These are phyloP conservation scores for Nannochloris sp. DNA, from an alignment of 139 green algal genomes.

Conservation along the genomic window DNA sequence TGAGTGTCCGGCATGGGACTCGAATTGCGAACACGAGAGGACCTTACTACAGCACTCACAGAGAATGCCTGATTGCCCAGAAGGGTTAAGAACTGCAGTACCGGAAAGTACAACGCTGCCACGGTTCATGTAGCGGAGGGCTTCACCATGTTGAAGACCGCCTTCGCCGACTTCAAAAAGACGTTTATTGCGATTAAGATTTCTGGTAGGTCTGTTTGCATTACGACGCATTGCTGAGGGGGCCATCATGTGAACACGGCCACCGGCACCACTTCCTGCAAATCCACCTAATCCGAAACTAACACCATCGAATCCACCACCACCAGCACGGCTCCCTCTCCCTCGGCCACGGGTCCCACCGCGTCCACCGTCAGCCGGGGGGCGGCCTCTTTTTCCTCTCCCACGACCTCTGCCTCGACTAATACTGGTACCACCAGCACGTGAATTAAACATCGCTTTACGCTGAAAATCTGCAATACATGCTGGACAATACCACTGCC, in stretches of 20 bases:
- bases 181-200: slow-evolving; percentile 8
- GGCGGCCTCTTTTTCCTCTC: not conserved
- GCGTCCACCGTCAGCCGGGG: not conserved
- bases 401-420: not conserved
- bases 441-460: too few species aligned
- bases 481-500: slow-evolving; percentile 34
- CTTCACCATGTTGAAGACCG: slow-evolving; percentile 22
- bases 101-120: slow-evolving; percentile 54
- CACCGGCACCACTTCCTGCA: not conserved
- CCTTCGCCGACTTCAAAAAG: not conserved
- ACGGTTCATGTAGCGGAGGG: slow-evolving; percentile 28
- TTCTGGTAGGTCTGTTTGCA: too few species aligned
- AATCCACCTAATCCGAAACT: too few species aligned
- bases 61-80: slow-evolving; percentile 59
- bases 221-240: not conserved
- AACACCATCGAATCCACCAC: too few species aligned
- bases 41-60: slow-evolving; percentile 76
- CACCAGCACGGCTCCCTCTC: not conserved
- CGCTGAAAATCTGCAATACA: slow-evolving; percentile 12
- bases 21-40: slow-evolving; percentile 67
- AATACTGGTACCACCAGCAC: too few species aligned
- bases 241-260: not conserved
- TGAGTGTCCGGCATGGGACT: slow-evolving; percentile 65
- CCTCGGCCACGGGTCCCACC: too few species aligned
- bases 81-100: slow-evolving; percentile 30